Percentiles rank a stretch among this genome's conserved stretches.
These are phyloP conservation scores for Calycina marina DNA, from an alignment of 2,329 filamentous ascomycete species.

Conservation along the genomic window DNA sequence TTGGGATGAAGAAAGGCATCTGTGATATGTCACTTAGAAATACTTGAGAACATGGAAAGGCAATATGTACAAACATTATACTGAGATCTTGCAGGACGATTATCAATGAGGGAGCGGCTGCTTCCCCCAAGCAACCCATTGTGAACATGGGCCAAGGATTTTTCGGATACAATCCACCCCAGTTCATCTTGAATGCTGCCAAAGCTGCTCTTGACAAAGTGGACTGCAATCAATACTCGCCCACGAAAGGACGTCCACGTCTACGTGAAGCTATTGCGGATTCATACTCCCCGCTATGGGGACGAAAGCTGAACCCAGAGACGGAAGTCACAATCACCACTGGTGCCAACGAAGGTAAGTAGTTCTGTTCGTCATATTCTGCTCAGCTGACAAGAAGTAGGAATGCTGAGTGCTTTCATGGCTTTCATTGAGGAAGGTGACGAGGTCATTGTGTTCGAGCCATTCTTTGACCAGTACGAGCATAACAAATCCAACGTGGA, in stretches of 20 bases:
- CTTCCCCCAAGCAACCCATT: slow-evolving; percentile 47
- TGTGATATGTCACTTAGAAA: no score
- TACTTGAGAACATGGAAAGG: no score
- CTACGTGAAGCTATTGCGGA: slow-evolving; percentile 87
- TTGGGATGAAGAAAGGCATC: no score
- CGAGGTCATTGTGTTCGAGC: slow-evolving; percentile 96
- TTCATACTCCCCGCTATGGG: slow-evolving; percentile 83
- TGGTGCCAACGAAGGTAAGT: slow-evolving; percentile 63
- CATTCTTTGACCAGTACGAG: slow-evolving; percentile 93
- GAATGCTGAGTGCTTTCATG: slow-evolving; percentile 97
- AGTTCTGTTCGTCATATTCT: no score
- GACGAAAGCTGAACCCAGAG: slow-evolving; percentile 66
- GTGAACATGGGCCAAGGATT: slow-evolving; percentile 55
- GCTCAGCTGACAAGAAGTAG: no score
- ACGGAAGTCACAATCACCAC: slow-evolving; percentile 93
- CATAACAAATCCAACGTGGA: slow-evolving; percentile 2
- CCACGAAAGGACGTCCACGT: slow-evolving; percentile 81
- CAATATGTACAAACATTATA: no score
- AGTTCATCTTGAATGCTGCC: slow-evolving; percentile 82
- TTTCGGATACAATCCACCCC: slow-evolving; percentile 87
- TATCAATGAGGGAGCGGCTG: slow-evolving; percentile 49
- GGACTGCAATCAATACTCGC: slow-evolving; percentile 97
- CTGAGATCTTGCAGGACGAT: no score
- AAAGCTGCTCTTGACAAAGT: slow-evolving; percentile 80
- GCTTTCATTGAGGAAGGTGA: slow-evolving; percentile 88